Evolutionary conservation across 179 eudicot genomes (phyloP), one percentile per base, ranked within the genome.

Genomic region (Silene coronaria): DNA sequence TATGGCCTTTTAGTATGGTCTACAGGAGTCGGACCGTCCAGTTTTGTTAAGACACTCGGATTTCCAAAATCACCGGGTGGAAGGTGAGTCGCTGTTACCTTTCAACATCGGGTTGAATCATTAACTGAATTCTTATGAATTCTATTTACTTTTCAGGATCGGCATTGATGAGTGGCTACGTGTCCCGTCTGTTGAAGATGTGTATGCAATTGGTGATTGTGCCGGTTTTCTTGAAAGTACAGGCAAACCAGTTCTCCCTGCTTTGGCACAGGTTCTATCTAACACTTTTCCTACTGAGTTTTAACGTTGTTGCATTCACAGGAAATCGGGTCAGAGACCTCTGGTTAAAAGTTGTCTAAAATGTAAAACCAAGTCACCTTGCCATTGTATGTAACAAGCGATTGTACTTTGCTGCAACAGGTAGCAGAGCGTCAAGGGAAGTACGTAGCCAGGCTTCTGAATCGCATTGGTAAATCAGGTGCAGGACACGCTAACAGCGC

Each of bases 401-500:
- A 60, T n/a, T 23, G 1, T 71, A 28, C 26, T 27, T 57, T 78
- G 64, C 23, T 77, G 67, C 59, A 78, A 73, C 82, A 94, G 99
- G 99, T 95, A 65, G 99, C 99, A 9, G 99, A 95, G 89, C 84
- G 99, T 67, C 97, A 95, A 81, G 99, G 99, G 46, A 93, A 93
- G 73, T 95, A 89, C 79, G 72, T 93, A 26, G 97, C 99, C 27
- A 72, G 59, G 34, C 82, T 77, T 32, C 78, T 95, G 85, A 95
- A 95, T 86, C 82, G 14, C 70, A 45, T 95, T 12, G 97, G 91
- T 21, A 88, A 92, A 81, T 88, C 82, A 34, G 96, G 97, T 4
- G 91, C 93, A 34, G 99, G 93, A 14, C 93, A 77, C 71, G 97
- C 99, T 48, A 84, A 86, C 74, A 77, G 80, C 32, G 83, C 85